Base-by-base conservation (phyloP, 2,329 filamentous ascomycete species). In the Zymoseptoria ardabiliae region DNA sequence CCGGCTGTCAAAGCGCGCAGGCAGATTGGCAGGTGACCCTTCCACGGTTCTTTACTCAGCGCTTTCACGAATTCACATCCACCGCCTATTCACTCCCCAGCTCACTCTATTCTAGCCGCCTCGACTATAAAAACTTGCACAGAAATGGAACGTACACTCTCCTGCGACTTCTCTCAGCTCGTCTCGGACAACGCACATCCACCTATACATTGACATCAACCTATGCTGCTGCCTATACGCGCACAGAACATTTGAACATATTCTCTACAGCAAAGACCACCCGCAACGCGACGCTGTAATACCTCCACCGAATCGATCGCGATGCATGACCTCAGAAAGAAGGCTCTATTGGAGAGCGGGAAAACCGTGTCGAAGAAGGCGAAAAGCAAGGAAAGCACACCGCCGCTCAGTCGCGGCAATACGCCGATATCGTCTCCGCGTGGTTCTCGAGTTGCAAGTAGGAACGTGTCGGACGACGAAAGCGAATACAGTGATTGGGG, bases 321-420 rank as follows among this genome's bases (percentile, higher is more conserved):
- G 35, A 69, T 70, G 66, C 79, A 69, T 62, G 71, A 75, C 61
- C 74, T 80, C 53, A 74, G 85, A 66, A 86, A 88, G 70, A 86
- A 88, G 73, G 86, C 84, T 55, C 82, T 90, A 61, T 82, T 90
- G 60, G 85, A 87, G 75, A 85, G 84, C 76, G 82, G 83, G 71
- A 91, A 91, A 77, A 91, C 87, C 17, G 75, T 84, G 35, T 90
- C 88, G 53, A 82, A 81, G 68, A 90, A 90, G 73, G 85, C 86
- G 21, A 81, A 79, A 61, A 81, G 82, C 21, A 78, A 78, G 60
- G 78, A 80, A 59, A 78, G 76, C 50, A 85, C 83, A 17, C 81
- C 82, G 35, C 78, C 80, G 58, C 78, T 77, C 30, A 88, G 85
- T 13, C 84, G 85, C 50, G 77, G 78, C 25, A 79, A 76, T 63